phyloP scores from a whole-genome alignment of 257 asterid species.

The Gardenia jasminoides region DNA sequence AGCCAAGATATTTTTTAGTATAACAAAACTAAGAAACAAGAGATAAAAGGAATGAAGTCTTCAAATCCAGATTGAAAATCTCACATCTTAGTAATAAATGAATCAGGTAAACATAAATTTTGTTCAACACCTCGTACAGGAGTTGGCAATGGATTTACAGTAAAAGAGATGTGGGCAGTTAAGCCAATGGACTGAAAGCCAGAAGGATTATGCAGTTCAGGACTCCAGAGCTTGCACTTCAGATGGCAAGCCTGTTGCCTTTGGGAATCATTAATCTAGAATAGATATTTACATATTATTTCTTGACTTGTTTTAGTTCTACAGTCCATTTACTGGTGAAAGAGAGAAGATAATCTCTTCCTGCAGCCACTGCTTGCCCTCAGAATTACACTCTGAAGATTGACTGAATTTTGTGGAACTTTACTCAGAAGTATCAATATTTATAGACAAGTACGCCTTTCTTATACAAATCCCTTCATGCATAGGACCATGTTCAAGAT shows the following conservation, averaged over 20 bases:
- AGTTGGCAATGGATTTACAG: not conserved
- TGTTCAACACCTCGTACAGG: not conserved
- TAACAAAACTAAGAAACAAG: not conserved
- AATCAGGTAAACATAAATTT: not conserved
- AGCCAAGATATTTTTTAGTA: not conserved
- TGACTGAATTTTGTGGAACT: not conserved
- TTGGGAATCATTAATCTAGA: not conserved
- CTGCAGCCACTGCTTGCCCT: not conserved
- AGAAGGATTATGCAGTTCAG: not conserved
- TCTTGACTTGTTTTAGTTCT: not conserved
- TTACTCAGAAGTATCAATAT: too few species aligned
- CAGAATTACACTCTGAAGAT: too few species aligned
- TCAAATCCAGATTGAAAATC: not conserved
- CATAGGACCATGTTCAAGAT: not conserved
- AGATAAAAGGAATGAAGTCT: not conserved
- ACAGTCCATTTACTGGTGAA: not conserved
- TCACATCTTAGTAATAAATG: not conserved
- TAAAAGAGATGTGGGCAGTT: not conserved
- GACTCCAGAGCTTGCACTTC: not conserved
- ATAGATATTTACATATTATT: too few species aligned
- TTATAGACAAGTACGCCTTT: too few species aligned
- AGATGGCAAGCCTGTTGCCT: not conserved
- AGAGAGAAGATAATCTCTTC: not conserved
- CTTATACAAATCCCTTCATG: not conserved
- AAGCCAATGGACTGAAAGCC: not conserved